Conservation (phyloP, 2,329 filamentous ascomycete genomes). For the Lomentospora prolificans region DNA sequence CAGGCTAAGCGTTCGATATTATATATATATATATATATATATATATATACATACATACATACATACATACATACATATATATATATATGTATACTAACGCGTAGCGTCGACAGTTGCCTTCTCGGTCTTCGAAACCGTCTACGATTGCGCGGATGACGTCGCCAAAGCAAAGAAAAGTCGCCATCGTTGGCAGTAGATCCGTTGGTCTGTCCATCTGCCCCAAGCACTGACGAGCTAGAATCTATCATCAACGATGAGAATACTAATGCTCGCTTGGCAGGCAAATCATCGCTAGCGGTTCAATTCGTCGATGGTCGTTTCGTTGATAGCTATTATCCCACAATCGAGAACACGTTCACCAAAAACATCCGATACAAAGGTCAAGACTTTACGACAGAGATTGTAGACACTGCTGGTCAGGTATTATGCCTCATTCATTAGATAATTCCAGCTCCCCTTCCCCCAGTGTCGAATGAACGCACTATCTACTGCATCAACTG, state of each 20-base stretch:
- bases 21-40: too few relatives aligned
- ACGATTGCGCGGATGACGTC: conserved; percentile 56
- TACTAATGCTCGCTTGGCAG: conserved; percentile 33
- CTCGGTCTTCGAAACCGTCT: too few relatives aligned
- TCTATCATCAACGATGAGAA: not conserved
- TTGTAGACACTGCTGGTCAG: conserved; percentile 95
- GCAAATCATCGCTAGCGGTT: conserved; percentile 94
- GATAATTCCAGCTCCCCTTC: not conserved
- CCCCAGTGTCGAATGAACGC: not conserved
- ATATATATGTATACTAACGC: too few relatives aligned
- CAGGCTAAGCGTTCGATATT: too few relatives aligned
- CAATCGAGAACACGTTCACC: conserved; percentile 97
- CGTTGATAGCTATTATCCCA: conserved; percentile 97
- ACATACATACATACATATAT: too few relatives aligned
- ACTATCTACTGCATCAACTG: not conserved
- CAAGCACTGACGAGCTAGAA: not conserved
- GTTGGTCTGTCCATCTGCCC: conserved; percentile 36
- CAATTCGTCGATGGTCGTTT: conserved; percentile 97
- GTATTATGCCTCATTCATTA: conserved; percentile 34
- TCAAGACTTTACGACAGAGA: conserved; percentile 91
- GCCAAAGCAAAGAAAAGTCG: conserved; percentile 86
- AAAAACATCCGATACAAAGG: conserved; percentile 89
- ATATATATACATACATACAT: too few relatives aligned
- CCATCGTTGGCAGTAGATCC: conserved; percentile 88
- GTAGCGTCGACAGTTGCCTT: too few relatives aligned